These are phyloP conservation scores for Vachellia collinsii DNA, from an alignment of 306 rosid species.

Conservation along the genomic window DNA sequence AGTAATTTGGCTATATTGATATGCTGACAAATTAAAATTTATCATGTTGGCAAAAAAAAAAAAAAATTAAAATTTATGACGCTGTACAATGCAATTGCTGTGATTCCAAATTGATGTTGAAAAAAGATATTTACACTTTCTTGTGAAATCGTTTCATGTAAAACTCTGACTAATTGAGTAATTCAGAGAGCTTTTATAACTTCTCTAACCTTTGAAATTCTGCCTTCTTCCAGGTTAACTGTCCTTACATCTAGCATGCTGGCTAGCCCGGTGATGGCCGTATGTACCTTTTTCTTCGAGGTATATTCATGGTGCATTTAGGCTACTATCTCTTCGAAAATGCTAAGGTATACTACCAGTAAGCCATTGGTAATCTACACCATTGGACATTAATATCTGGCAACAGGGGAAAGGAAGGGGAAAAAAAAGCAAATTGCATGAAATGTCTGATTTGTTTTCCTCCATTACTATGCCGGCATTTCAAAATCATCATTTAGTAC, in stretches of 20 bases:
- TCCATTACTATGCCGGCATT: neutral
- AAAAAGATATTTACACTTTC: too few species aligned
- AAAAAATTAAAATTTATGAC: neutral
- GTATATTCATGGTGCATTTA: constrained; percentile 42
- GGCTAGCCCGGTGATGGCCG: constrained; percentile 66
- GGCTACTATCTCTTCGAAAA: constrained; percentile 13
- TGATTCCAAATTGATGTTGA: neutral
- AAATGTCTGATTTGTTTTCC: neutral
- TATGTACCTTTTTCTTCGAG: constrained; percentile 64
- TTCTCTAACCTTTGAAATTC: constrained; percentile 19
- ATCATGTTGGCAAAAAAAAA: too few species aligned
- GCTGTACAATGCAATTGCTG: neutral
- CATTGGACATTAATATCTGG: neutral
- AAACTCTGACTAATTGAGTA: neutral
- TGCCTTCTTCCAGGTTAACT: constrained; percentile 60
- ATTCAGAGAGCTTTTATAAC: neutral
- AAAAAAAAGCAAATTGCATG: neutral
- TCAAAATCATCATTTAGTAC: neutral
- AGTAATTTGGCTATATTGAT: neutral
- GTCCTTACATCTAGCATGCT: constrained; percentile 69
- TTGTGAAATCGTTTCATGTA: constrained; percentile 13
- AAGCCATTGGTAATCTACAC: neutral
- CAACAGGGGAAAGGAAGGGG: neutral
- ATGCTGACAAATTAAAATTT: neutral
- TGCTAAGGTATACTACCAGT: neutral